These are phyloP conservation scores for Ceratocystis harringtonii DNA, from an alignment of 2,329 filamentous ascomycete species.

Conservation along the genomic window DNA sequence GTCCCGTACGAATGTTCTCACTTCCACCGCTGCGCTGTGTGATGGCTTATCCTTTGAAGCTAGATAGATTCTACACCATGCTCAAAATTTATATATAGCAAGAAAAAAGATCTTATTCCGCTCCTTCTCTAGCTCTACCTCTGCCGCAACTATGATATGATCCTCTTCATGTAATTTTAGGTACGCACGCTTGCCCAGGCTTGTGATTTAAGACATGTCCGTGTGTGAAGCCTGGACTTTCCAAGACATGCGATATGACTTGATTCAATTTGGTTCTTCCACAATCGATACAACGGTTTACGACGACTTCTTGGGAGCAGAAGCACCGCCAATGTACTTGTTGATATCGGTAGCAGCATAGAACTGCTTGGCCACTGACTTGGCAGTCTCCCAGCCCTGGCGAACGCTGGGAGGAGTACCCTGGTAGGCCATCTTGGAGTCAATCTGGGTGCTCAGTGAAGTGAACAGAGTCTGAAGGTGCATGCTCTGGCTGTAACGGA, in stretches of 20 bases:
- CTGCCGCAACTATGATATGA: neutral
- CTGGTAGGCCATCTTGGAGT: slow-evolving; percentile 72
- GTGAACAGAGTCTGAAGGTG: slow-evolving; percentile 79
- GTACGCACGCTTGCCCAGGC: neutral
- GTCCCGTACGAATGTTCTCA: neutral
- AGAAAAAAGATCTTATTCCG: slow-evolving; percentile 2
- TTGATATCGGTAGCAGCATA: slow-evolving; percentile 47
- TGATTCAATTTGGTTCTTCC: neutral
- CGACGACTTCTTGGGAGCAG: slow-evolving; percentile 40
- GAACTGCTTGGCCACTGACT: slow-evolving; percentile 56
- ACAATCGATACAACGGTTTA: slow-evolving; percentile 9
- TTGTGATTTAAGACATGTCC: neutral
- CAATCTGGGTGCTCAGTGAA: slow-evolving; percentile 57
- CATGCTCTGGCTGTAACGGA: slow-evolving; percentile 74
- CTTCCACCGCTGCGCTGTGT: too few species aligned
- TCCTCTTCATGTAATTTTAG: neutral
- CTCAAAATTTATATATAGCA: neutral
- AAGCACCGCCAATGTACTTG: slow-evolving; percentile 11
- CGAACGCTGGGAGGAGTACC: slow-evolving; percentile 67
- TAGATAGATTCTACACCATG: neutral
- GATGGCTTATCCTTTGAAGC: too few species aligned
- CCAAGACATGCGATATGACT: neutral
- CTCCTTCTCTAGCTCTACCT: neutral
- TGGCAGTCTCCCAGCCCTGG: slow-evolving; percentile 66
- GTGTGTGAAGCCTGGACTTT: neutral